Evolutionary conservation across 768 basidiomycete species (phyloP).

Genomic region (Omphalotus guepiniiformis): DNA sequence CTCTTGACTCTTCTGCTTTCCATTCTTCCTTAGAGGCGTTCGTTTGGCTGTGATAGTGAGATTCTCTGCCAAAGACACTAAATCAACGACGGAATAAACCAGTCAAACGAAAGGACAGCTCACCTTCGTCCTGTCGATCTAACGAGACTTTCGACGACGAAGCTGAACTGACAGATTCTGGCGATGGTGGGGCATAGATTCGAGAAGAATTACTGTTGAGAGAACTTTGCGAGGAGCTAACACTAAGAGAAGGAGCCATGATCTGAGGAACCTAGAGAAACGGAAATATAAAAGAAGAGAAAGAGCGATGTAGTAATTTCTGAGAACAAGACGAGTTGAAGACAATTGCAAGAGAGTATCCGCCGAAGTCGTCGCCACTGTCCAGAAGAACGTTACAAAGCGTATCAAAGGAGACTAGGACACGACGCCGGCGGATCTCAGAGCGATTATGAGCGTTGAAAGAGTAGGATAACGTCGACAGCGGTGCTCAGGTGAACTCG

Average conservation of each 20-base stretch:
- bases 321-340: conserved; percentile 16
- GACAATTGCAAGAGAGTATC: conserved; percentile 37
- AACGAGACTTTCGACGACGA: conserved; percentile 56
- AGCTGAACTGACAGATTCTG: conserved; percentile 33
- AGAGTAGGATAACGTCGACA: conserved; percentile 1
- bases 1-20: conserved; percentile 63
- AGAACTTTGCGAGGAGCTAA: conserved; percentile 31
- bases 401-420: conserved; percentile 40
- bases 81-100: neutral
- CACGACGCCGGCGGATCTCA: conserved; percentile 49
- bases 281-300: conserved; percentile 12
- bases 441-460: neutral
- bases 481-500: too few species aligned
- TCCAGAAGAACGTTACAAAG: conserved; percentile 33
- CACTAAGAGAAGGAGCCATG: conserved; percentile 22
- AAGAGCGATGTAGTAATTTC: conserved; percentile 17
- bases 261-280: neutral
- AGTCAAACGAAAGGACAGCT: neutral
- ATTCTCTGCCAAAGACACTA: conserved; percentile 49
- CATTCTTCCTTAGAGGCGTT: conserved; percentile 38
- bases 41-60: conserved; percentile 62
- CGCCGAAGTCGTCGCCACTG: conserved; percentile 45
- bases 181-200: conserved; percentile 32
- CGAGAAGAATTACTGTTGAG: conserved; percentile 28
- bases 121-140: conserved; percentile 54